These are phyloP conservation scores for Penicillium atrosanguineum DNA, from an alignment of 495 filamentous ascomycete genomes.

Conservation along the genomic window DNA sequence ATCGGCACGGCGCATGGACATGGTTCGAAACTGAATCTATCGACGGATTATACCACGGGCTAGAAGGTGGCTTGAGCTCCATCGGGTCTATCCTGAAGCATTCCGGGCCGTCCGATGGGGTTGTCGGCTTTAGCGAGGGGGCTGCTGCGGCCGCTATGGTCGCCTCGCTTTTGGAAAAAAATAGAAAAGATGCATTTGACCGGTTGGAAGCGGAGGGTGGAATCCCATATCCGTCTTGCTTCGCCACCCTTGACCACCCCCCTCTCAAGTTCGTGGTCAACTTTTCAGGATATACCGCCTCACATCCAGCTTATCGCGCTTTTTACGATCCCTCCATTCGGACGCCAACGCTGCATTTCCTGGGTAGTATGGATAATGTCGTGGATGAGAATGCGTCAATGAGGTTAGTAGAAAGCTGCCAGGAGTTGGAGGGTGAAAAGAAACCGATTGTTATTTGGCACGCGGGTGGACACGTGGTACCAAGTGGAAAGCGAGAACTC, in stretches of 20 bases:
- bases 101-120: slow-evolving; percentile 36
- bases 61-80: neutral
- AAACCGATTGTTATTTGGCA: slow-evolving; percentile 1
- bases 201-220: neutral
- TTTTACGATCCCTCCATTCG: slow-evolving; percentile 5
- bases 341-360: slow-evolving; percentile 4
- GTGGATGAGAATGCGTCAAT: slow-evolving; percentile 5
- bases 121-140: slow-evolving; percentile 34
- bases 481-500: slow-evolving; percentile 5
- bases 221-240: slow-evolving; percentile 4
- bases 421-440: neutral
- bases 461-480: slow-evolving; percentile 2
- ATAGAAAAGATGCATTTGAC: neutral
- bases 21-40: slow-evolving; percentile 6
- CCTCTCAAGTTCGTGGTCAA: slow-evolving; percentile 1
- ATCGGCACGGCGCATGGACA: slow-evolving; percentile 5
- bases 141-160: slow-evolving; percentile 12
- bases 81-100: slow-evolving; percentile 5
- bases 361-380: slow-evolving; percentile 8
- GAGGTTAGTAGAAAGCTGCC: slow-evolving; percentile 1
- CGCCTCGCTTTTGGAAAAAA: slow-evolving; percentile 6
- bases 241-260: neutral
- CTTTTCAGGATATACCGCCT: slow-evolving; percentile 8
- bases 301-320: slow-evolving; percentile 1
- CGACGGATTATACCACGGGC: neutral